phyloP scores from a whole-genome alignment of 306 rosid genomes.

The Quillaja saponaria region DNA sequence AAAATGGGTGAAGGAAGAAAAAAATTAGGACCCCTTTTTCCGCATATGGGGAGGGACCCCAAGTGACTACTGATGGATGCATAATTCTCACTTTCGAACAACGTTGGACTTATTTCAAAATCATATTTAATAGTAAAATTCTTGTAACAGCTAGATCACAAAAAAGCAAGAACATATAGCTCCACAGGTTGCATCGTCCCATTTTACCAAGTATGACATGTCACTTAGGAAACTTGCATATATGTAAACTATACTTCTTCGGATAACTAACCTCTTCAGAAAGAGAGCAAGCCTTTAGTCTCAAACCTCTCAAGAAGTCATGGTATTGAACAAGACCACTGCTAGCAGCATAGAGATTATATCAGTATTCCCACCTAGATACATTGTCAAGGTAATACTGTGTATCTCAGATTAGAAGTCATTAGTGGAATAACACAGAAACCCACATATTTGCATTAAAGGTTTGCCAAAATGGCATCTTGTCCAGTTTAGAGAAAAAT shows the following conservation, averaged over 20 bases:
- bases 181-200: no score
- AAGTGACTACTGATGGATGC: no score
- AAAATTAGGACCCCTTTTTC: neutral
- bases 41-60: no score
- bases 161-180: neutral
- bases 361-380: conserved; percentile 29
- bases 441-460: neutral
- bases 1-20: no score
- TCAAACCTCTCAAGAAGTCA: conserved; percentile 67
- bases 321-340: conserved; percentile 76
- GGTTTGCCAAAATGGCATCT: conserved; percentile 17
- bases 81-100: no score
- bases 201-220: no score
- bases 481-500: conserved; percentile 12
- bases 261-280: conserved; percentile 69
- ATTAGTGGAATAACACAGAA: conserved; percentile 7
- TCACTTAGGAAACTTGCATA: neutral
- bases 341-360: conserved; percentile 33
- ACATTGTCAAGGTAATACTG: neutral
- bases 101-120: neutral
- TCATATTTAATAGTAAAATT: neutral
- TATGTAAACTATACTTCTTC: neutral
- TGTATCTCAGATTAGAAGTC: conserved; percentile 1
- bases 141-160: neutral
- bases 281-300: conserved; percentile 63